Evolutionary conservation across 305 asterid species (phyloP).

Genomic region (Plantago lanceolata): DNA sequence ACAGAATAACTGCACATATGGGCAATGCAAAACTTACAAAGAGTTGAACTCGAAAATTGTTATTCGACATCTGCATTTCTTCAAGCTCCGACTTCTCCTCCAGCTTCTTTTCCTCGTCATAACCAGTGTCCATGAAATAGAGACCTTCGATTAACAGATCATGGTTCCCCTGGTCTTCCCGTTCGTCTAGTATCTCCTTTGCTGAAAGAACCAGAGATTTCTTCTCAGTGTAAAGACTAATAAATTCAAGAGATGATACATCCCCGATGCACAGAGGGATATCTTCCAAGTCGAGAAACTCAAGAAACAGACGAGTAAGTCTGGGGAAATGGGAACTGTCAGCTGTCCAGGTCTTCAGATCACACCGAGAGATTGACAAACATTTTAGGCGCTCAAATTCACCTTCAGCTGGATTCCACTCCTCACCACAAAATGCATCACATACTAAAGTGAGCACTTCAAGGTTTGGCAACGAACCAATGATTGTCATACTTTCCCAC

Average conservation of each 20-base stretch:
- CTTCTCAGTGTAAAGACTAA: constrained; percentile 30
- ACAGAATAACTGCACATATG: neutral
- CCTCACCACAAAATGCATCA: constrained; percentile 27
- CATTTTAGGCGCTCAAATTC: constrained; percentile 24
- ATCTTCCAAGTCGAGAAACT: constrained; percentile 3
- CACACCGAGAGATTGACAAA: neutral
- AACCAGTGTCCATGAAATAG: constrained; percentile 3
- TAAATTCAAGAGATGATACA: constrained; percentile 11
- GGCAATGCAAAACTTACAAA: neutral
- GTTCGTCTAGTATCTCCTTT: neutral
- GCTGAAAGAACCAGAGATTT: constrained; percentile 27
- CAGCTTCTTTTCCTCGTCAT: neutral
- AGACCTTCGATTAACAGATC: constrained; percentile 13
- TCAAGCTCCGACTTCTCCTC: constrained; percentile 9
- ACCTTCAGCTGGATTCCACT: constrained; percentile 16
- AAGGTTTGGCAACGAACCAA: constrained; percentile 28
- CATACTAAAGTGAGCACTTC: constrained; percentile 35
- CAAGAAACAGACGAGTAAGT: constrained; percentile 8
- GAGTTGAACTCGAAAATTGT: neutral
- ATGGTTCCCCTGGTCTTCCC: neutral
- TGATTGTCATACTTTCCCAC: constrained; percentile 31
- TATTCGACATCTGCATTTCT: neutral
- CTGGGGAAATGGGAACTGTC: constrained; percentile 8
- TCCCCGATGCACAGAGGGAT: constrained; percentile 13
- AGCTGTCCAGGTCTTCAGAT: constrained; percentile 25